Evolutionary conservation across 305 asterid genomes (phyloP), one percentile per base, ranked within the genome.

Genomic region (Fraxinus ornus): DNA sequence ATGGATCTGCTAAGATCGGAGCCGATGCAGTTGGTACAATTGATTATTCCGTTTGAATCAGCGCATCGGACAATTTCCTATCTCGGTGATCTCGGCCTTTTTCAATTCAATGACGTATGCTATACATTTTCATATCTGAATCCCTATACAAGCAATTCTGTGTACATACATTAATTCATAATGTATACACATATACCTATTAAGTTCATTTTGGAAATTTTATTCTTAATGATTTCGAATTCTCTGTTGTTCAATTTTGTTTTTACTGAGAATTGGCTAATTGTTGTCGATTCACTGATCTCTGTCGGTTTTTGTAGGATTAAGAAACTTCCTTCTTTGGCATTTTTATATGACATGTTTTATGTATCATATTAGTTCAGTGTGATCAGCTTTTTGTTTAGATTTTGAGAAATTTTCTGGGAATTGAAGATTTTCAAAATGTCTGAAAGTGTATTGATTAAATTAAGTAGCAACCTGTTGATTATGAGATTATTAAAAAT

Each of bases 1-100:
- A 92, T 90, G 96, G 96, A 92, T 90, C 88, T 92, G 84, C 87
- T 92, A 79, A 87, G 96, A 24, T 92, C 94, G 78, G 96, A 92
- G 80, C 84, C 88, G 85, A 92, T 90, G 96, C 96, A 92, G 66
- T 82, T 90, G 86, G 89, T 85, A 83, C 93, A 89, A 86, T 82
- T 92, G 71, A 89, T 92, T 79, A 89, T 92, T 26, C 96, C 94
- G 2, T 78, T 86, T 32, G 96, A 92, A 85, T 87, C 93, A 1
- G 91, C 93, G 57, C 92, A 89, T 76, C 84, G 88, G 21, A 82
- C 93, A 72, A 82, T 92, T 68, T 87, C 96, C 7, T 89, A 92
- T 80, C 92, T 92, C 76, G 96, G 94, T 66, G 93, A 89, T 72
- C 93, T 90, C 79, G 93, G 91, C 44, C 89, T 92, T n/a, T 86